phyloP scores from a whole-genome alignment of 345 rosid genomes.

The Pelargonium nanum region DNA sequence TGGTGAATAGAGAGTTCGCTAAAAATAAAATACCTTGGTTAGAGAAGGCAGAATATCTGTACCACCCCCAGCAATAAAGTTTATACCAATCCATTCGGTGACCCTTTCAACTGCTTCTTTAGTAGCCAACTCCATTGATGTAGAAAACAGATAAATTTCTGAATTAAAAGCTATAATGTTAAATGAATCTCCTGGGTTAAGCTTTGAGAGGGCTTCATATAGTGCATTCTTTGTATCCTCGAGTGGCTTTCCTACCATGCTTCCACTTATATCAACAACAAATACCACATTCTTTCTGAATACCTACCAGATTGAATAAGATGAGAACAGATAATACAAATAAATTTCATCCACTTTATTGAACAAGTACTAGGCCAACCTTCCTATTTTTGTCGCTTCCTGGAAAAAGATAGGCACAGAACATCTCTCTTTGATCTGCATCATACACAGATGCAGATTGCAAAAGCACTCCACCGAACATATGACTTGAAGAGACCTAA shows the following conservation, averaged over 20 bases:
- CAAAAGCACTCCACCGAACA: conserved; percentile 65
- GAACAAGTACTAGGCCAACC: conserved; percentile 29
- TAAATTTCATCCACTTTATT: background rate
- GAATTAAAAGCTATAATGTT: conserved; percentile 69
- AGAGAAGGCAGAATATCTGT: conserved; percentile 68
- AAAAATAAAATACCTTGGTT: conserved; percentile 42
- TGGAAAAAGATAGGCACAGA: conserved; percentile 60
- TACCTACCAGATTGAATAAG: conserved; percentile 35
- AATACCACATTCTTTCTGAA: conserved; percentile 69
- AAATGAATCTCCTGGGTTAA: conserved; percentile 66
- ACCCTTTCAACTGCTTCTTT: conserved; percentile 53
- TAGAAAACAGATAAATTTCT: conserved; percentile 52
- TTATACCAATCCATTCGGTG: conserved; percentile 51
- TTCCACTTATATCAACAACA: conserved; percentile 81
- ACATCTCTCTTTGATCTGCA: conserved; percentile 76
- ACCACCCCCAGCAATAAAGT: conserved; percentile 52
- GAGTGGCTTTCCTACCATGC: conserved; percentile 73
- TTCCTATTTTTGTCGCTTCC: conserved; percentile 44
- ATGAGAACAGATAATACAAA: conserved; percentile 9
- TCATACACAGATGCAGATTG: conserved; percentile 67
- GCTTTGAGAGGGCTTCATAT: conserved; percentile 41
- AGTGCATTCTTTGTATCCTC: conserved; percentile 60
- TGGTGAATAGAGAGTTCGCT: too few relatives aligned
- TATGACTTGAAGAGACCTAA: conserved; percentile 49
- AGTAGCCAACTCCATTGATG: conserved; percentile 56